Base-by-base conservation (phyloP, 768 basidiomycete species). In the Trichaptum fuscoviolaceum region DNA sequence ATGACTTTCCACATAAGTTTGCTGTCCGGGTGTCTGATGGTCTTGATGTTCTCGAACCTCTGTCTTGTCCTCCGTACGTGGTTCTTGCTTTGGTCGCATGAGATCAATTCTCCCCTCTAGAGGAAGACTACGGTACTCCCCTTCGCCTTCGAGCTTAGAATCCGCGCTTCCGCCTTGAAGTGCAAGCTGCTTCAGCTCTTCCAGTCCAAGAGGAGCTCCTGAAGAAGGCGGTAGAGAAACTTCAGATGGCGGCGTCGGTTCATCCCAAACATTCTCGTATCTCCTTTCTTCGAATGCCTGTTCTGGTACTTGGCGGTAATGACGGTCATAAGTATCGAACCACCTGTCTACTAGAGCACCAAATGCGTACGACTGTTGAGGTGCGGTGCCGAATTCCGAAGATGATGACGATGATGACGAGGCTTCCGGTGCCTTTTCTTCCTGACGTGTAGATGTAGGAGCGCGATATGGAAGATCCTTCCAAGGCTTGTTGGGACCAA, bases 401-500 rank as follows among this genome's bases (percentile, higher is more conserved):
- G 15, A 52, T 52, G 20, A 12, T 20, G 42, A 67, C 68, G 64
- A 70, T 66, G n/a, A 57, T 66, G 63, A 17, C 23, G 67, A 58
- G 67, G 42, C 26, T n/a, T 23, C n/a, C 9, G 57, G 27, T 34
- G 61, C 26, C 64, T 71, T 36, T 63, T 61, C 65, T 71, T 58
- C 67, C 70, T 35, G 58, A 62, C 75, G 71, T 64, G 75, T 74
- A 62, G 82, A 78, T 36, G 82, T 85, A 0, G 92, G 88, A 10
- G 88, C 80, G 35, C 93, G 88, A 75, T 83, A 87, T 61, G 85
- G 75, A 63, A 95, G 81, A 20, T 87, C 85, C 63, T 87, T 82
- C 96, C 97, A 99, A 17, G 97, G 96, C 78, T 99, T 99, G 76
- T 93, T 86, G n/a, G 87, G 84, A 18, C 96, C 96, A 70, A 99